A percentile compares a stretch with the other conserved stretches of the same genome.
Evolutionary conservation across 2,329 filamentous ascomycete genomes (phyloP).

Genomic region (Ophiostoma perfectum): DNA sequence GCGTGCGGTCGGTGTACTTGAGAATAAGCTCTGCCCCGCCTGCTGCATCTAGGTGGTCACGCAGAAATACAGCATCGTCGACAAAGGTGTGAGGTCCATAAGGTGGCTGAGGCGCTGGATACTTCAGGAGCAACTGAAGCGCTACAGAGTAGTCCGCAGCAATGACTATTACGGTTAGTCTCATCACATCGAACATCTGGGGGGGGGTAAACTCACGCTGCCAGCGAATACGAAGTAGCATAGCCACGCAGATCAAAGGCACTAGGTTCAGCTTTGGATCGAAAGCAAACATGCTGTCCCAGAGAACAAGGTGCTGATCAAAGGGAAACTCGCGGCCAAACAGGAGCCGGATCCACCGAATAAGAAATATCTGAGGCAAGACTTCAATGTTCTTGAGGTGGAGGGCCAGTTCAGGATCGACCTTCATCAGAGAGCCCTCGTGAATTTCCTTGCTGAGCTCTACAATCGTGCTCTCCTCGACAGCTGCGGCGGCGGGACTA

Average conservation of each 20-base stretch:
- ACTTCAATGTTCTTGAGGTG: conserved; percentile 82
- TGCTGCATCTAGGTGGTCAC: conserved; percentile 55
- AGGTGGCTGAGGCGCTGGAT: conserved; percentile 60
- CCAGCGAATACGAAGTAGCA: conserved; percentile 90
- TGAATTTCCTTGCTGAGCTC: conserved; percentile 82
- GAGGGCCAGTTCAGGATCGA: conserved; percentile 42
- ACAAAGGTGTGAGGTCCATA: conserved; percentile 73
- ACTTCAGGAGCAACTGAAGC: conserved; percentile 75
- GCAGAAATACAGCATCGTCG: conserved; percentile 73
- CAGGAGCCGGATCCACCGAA: conserved; percentile 89
- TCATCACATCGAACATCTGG: not conserved
- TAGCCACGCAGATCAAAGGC: conserved; percentile 86
- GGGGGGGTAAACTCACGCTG: conserved; percentile 54
- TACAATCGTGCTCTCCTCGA: conserved; percentile 63
- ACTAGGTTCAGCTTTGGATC: conserved; percentile 75
- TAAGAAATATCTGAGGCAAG: conserved; percentile 92
- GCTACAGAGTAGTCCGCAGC: conserved; percentile 83
- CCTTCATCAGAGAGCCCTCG: conserved; percentile 64
- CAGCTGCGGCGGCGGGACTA: not conserved
- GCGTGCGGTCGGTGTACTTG: conserved; percentile 60
- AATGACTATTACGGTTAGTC: conserved; percentile 10
- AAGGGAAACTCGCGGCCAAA: conserved; percentile 94
- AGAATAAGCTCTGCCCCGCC: conserved; percentile 62
- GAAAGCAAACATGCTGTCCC: conserved; percentile 87
- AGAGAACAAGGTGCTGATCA: conserved; percentile 73